A percentile compares a stretch with the other conserved stretches of the same genome.
phyloP scores from a whole-genome alignment of 139 green algal genomes.

The Coelastrella sp. region DNA sequence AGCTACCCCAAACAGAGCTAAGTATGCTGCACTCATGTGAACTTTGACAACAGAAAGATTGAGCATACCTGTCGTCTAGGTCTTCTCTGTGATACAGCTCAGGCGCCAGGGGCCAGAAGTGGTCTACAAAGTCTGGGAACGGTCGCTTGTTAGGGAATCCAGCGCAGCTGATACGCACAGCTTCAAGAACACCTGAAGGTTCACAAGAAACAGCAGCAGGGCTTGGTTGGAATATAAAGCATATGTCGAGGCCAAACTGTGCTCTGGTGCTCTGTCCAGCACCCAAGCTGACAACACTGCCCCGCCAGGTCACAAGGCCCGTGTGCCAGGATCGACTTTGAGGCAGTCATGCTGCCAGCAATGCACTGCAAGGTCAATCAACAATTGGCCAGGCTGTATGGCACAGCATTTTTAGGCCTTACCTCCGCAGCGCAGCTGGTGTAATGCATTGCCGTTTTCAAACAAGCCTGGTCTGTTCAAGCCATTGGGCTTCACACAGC shows the following conservation, averaged over 20 bases:
- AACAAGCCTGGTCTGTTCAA: conserved; percentile 85
- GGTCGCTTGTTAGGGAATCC: conserved; percentile 48
- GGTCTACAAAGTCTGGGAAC: conserved; percentile 50
- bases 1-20: no score
- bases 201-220: no score
- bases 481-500: conserved; percentile 99
- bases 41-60: no score
- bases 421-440: conserved; percentile 98
- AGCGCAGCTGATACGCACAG: conserved; percentile 97
- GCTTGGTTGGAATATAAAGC: no score
- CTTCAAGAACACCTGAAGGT: conserved; percentile 98
- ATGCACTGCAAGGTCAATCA: neutral
- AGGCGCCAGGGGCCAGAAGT: conserved; percentile 51
- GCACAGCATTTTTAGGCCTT: neutral
- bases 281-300: no score
- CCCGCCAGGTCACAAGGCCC: no score
- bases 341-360: neutral
- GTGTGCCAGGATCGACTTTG: no score
- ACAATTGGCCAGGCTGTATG: neutral
- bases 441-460: conserved; percentile 94
- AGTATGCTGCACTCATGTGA: no score
- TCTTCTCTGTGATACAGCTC: conserved; percentile 47
- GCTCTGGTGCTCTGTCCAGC: no score
- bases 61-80: conserved; percentile 50
- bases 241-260: no score